phyloP scores from a whole-genome alignment of 192 early-diverging fungal species.

The Gaertneriomyces semiglobifer region DNA sequence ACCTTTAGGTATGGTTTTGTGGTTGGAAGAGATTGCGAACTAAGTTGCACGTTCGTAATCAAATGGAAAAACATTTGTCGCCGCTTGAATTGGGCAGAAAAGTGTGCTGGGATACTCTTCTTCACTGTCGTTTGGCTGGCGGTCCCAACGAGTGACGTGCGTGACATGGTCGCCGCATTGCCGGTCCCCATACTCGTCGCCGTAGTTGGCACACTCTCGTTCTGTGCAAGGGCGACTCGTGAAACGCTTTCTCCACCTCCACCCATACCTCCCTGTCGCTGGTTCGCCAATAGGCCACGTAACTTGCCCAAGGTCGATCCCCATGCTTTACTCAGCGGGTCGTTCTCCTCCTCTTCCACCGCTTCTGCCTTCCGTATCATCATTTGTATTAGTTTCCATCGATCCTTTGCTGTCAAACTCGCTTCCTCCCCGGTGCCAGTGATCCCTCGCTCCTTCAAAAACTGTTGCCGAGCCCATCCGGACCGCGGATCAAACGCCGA shows the following conservation, averaged over 20 bases:
- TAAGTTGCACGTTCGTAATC: constrained; percentile 44
- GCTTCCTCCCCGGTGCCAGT: constrained; percentile 7
- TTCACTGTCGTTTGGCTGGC: constrained; percentile 24
- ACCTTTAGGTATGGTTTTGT: constrained; percentile 48
- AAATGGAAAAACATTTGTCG: constrained; percentile 61
- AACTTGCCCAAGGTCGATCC: constrained; percentile 25
- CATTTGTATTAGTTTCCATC: constrained; percentile 28
- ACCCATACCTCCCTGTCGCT: neutral
- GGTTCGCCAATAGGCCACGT: constrained; percentile 5
- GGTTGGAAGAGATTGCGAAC: constrained; percentile 43
- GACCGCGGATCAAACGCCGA: constrained; percentile 52
- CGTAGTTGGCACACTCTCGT: neutral
- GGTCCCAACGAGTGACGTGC: neutral
- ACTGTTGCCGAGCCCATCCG: constrained; percentile 48
- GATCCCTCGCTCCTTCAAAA: constrained; percentile 41
- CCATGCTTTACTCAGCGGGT: constrained; percentile 30
- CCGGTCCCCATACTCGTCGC: constrained; percentile 4
- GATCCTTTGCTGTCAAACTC: constrained; percentile 38
- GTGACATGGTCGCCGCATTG: constrained; percentile 6
- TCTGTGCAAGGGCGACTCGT: neutral
- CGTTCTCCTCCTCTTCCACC: constrained; percentile 15
- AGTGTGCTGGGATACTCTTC: constrained; percentile 36
- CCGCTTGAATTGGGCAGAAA: constrained; percentile 50
- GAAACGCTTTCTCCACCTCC: neutral
- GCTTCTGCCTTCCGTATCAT: constrained; percentile 44